Percentiles rank a stretch among this genome's conserved stretches.
Evolutionary conservation across 2,329 filamentous ascomycete genomes (phyloP).

Genomic region (Rhinocladiella similis): DNA sequence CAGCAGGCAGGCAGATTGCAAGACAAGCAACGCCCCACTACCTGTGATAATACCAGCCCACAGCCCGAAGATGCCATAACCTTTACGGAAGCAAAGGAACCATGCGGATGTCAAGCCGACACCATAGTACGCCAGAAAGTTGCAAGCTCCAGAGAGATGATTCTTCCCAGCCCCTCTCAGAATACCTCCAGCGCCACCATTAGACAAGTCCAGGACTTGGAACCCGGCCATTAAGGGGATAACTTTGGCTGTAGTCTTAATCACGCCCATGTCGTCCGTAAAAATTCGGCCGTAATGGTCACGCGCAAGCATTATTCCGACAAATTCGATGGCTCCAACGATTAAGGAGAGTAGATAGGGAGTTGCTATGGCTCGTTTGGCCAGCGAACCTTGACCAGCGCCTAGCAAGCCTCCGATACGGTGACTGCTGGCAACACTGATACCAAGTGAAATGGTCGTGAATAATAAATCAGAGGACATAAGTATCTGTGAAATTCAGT

Average conservation of each 20-base stretch:
- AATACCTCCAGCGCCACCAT: constrained; percentile 16
- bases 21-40: constrained; percentile 17
- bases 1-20: constrained; percentile 21
- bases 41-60: constrained; percentile 26
- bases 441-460: constrained; percentile 17
- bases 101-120: constrained; percentile 22
- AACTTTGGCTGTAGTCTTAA: constrained; percentile 8
- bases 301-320: constrained; percentile 10
- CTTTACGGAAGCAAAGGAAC: constrained; percentile 23
- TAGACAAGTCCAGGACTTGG: constrained; percentile 20
- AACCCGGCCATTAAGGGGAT: constrained; percentile 19
- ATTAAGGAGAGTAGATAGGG: constrained; percentile 17
- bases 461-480: constrained; percentile 22
- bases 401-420: constrained; percentile 15
- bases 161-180: constrained; percentile 17
- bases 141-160: constrained; percentile 15
- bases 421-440: constrained; percentile 12
- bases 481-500: constrained; percentile 10
- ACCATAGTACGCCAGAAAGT: constrained; percentile 20
- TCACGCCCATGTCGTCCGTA: constrained; percentile 9
- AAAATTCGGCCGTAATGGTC: constrained; percentile 13
- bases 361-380: background rate
- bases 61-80: constrained; percentile 23
- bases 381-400: constrained; percentile 1
- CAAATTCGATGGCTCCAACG: constrained; percentile 13